These are phyloP conservation scores for Lathyrus sativus DNA, from an alignment of 306 rosid genomes.

Conservation along the genomic window DNA sequence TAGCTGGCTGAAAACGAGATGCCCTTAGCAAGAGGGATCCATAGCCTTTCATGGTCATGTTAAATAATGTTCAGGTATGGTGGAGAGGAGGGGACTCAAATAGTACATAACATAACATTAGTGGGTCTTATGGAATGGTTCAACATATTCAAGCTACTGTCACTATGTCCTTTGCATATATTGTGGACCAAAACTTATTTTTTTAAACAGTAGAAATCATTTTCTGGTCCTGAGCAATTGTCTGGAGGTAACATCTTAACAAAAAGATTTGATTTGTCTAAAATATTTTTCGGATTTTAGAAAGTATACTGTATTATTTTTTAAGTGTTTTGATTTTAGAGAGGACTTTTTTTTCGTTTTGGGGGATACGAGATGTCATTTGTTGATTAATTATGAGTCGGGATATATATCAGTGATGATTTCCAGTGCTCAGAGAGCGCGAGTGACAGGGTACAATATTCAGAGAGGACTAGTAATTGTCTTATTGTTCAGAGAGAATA, in stretches of 20 bases:
- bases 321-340: too few species aligned
- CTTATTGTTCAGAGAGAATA: too few species aligned
- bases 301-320: too few species aligned
- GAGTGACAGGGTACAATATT: too few species aligned
- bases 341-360: too few species aligned
- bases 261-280: too few species aligned
- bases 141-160: slow-evolving; percentile 41
- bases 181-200: slow-evolving; percentile 35
- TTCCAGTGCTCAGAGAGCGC: too few species aligned
- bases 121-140: slow-evolving; percentile 14
- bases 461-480: too few species aligned
- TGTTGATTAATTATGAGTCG: too few species aligned
- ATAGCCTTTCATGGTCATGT: slow-evolving; percentile 23
- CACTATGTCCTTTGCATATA: slow-evolving; percentile 35
- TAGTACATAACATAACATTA: slow-evolving; percentile 16
- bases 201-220: slow-evolving; percentile 1
- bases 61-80: slow-evolving; percentile 30
- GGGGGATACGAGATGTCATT: too few species aligned
- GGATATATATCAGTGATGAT: too few species aligned
- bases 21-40: slow-evolving; percentile 39
- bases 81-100: slow-evolving; percentile 47
- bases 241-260: background rate
- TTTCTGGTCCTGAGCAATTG: slow-evolving; percentile 15
- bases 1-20: slow-evolving; percentile 24
- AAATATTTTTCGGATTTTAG: too few species aligned